phyloP scores from a whole-genome alignment of 208 protist genomes.

The Leishmania aethiopica region DNA sequence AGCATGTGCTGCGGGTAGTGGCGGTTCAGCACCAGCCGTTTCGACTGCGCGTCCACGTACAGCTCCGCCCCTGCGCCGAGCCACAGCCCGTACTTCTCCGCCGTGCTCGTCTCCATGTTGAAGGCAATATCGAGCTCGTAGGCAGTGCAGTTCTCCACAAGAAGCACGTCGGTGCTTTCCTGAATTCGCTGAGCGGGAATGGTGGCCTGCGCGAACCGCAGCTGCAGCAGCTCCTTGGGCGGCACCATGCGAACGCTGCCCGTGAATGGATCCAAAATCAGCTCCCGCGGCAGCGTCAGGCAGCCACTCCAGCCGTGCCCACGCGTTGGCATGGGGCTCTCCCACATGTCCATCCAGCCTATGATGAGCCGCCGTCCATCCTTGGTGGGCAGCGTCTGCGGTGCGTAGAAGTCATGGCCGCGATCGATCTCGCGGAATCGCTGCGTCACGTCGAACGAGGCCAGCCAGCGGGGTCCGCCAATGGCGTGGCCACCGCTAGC shows the following conservation, averaged over 20 bases:
- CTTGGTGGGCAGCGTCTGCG: conserved; percentile 35
- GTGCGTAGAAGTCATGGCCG: conserved; percentile 47
- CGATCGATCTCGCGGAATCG: conserved; percentile 41
- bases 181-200: conserved; percentile 28
- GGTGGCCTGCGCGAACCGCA: conserved; percentile 30
- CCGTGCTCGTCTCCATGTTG: conserved; percentile 40
- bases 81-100: conserved; percentile 66
- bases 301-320: conserved; percentile 37
- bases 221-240: conserved; percentile 35
- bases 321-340: conserved; percentile 35
- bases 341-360: conserved; percentile 44
- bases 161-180: conserved; percentile 26
- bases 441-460: conserved; percentile 20
- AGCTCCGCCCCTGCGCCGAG: conserved; percentile 53
- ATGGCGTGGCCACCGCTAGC: too few relatives aligned
- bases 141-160: conserved; percentile 38
- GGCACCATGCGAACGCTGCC: conserved; percentile 34
- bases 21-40: conserved; percentile 52
- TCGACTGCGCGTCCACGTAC: conserved; percentile 49
- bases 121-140: conserved; percentile 53
- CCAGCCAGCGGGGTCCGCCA: background rate
- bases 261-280: conserved; percentile 26
- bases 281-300: conserved; percentile 44
- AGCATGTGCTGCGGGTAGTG: conserved; percentile 68
- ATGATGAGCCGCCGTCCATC: conserved; percentile 37